phyloP scores from a whole-genome alignment of 2,329 filamentous ascomycete species.

The Alternaria sp. region DNA sequence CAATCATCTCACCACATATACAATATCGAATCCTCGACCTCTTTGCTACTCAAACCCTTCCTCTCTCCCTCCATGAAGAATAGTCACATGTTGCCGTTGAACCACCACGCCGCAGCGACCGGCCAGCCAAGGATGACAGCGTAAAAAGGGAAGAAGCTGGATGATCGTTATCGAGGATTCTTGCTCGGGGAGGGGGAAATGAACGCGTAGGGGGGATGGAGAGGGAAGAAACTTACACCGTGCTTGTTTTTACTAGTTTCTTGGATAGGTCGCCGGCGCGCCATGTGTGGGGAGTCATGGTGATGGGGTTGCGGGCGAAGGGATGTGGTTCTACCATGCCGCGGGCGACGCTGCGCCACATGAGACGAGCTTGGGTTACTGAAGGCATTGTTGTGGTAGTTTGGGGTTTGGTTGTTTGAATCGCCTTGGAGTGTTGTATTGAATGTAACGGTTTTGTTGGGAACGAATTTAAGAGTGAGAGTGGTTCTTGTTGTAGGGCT shows the following conservation, averaged over 20 bases:
- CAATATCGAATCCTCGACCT: conserved; percentile 38
- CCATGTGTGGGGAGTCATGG: conserved; percentile 36
- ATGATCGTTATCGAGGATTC: conserved; percentile 4
- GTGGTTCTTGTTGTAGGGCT: not conserved
- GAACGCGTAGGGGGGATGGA: not conserved
- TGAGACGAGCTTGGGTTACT: conserved; percentile 40
- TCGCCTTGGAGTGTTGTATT: not conserved
- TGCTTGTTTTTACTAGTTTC: conserved; percentile 33
- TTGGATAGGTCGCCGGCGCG: conserved; percentile 36
- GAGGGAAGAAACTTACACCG: conserved; percentile 35
- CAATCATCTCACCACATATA: conserved; percentile 46
- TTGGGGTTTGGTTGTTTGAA: not conserved
- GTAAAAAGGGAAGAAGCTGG: conserved; percentile 43
- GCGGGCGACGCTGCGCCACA: conserved; percentile 45
- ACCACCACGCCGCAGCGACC: conserved; percentile 35
- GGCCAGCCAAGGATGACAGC: conserved; percentile 47
- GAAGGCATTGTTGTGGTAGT: conserved; percentile 40
- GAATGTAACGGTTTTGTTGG: not conserved
- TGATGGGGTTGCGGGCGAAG: conserved; percentile 43
- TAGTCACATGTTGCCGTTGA: conserved; percentile 47
- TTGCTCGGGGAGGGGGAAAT: not conserved
- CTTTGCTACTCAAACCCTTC: conserved; percentile 26
- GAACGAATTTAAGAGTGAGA: not conserved
- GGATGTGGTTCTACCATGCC: conserved; percentile 51
- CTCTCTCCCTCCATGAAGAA: conserved; percentile 15